phyloP scores from a whole-genome alignment of 208 protist genomes.

The Blechomonas ayalai region DNA sequence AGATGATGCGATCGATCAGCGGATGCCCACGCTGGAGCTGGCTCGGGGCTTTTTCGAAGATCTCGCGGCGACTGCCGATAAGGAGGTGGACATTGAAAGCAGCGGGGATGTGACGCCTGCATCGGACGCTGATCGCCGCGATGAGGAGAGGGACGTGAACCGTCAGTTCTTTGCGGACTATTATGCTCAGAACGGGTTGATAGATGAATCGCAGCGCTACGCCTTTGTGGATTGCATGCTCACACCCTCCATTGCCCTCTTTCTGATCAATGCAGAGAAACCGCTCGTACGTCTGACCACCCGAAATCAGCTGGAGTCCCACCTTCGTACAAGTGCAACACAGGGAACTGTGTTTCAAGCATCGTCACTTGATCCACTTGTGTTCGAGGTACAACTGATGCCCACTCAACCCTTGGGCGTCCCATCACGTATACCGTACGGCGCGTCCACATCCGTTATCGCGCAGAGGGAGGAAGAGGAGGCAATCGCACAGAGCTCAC shows the following conservation, averaged over 20 bases:
- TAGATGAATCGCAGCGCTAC: conserved; percentile 14
- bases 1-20: conserved; percentile 23
- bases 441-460: conserved; percentile 14
- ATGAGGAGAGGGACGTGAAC: conserved; percentile 48
- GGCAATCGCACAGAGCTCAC: background rate
- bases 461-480: conserved; percentile 5
- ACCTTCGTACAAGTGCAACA: conserved; percentile 1
- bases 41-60: conserved; percentile 60
- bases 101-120: background rate
- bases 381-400: conserved; percentile 24
- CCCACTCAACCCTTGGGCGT: conserved; percentile 37
- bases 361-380: conserved; percentile 19
- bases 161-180: conserved; percentile 70
- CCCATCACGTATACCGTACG: conserved; percentile 24
- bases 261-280: conserved; percentile 41
- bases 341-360: conserved; percentile 19
- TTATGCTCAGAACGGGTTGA: conserved; percentile 57
- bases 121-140: conserved; percentile 42
- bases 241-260: conserved; percentile 27
- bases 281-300: conserved; percentile 51
- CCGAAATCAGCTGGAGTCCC: conserved; percentile 50
- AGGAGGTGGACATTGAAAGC: conserved; percentile 42
- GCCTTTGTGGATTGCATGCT: conserved; percentile 56
- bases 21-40: conserved; percentile 36
- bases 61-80: conserved; percentile 40